phyloP scores from a whole-genome alignment of 768 basidiomycete species.

The Termitomyces sp. region DNA sequence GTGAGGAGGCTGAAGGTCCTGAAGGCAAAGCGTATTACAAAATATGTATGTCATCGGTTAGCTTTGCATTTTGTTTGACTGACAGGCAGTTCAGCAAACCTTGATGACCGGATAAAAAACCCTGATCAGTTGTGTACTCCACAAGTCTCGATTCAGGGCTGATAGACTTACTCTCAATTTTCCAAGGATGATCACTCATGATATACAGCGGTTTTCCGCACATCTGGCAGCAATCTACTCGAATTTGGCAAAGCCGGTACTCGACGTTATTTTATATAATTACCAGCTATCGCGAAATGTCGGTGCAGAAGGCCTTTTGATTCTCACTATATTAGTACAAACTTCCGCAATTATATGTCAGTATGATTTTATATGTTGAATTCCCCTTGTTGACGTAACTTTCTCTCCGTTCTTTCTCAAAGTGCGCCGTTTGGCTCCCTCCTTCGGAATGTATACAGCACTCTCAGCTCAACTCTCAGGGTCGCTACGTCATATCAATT shows the following conservation, averaged over 20 bases:
- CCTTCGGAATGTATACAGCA: slow-evolving; percentile 89
- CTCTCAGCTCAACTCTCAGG: slow-evolving; percentile 86
- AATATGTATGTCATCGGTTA: slow-evolving; percentile 47
- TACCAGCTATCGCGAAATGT: slow-evolving; percentile 92
- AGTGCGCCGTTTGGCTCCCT: slow-evolving; percentile 88
- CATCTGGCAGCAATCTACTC: slow-evolving; percentile 92
- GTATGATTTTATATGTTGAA: slow-evolving; percentile 22
- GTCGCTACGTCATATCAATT: slow-evolving; percentile 86
- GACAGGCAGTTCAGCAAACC: slow-evolving; percentile 54
- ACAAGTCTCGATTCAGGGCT: not conserved
- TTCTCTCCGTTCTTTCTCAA: not conserved
- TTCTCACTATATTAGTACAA: slow-evolving; percentile 83
- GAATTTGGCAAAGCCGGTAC: slow-evolving; percentile 88
- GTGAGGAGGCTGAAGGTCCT: slow-evolving; percentile 54
- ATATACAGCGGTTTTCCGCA: slow-evolving; percentile 88
- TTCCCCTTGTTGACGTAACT: not conserved
- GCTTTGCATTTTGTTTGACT: not conserved
- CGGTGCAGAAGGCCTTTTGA: slow-evolving; percentile 86
- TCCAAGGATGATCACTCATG: slow-evolving; percentile 86
- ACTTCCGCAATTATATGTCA: slow-evolving; percentile 73
- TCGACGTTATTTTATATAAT: slow-evolving; percentile 94
- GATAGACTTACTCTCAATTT: slow-evolving; percentile 1
- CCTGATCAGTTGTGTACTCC: slow-evolving; percentile 72
- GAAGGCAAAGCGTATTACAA: slow-evolving; percentile 93
- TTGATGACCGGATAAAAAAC: slow-evolving; percentile 95